These are phyloP conservation scores for Toxicodendron radicans DNA, from an alignment of 345 rosid genomes.

Conservation along the genomic window DNA sequence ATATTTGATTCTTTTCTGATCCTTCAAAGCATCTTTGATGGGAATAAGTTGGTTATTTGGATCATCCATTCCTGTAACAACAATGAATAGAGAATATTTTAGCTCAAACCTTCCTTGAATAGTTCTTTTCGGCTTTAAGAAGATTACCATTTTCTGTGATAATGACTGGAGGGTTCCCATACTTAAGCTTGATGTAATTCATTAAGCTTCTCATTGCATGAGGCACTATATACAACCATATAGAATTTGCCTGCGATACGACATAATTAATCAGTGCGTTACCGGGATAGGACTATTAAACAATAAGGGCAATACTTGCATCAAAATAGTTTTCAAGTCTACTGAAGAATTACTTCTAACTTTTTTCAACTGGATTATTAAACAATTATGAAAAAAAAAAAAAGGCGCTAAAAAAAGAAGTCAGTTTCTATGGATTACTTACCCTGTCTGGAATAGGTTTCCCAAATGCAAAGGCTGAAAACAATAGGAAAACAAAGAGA, in stretches of 20 bases:
- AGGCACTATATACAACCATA: conserved; percentile 75
- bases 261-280: background rate
- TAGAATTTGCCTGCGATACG: conserved; percentile 54
- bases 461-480: conserved; percentile 60
- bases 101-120: background rate
- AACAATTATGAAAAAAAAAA: background rate
- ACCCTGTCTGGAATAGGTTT: conserved; percentile 79
- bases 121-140: background rate
- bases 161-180: conserved; percentile 56
- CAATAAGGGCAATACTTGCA: background rate
- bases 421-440: conserved; percentile 12
- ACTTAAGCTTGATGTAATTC: conserved; percentile 69
- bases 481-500: conserved; percentile 6
- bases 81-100: conserved; percentile 7
- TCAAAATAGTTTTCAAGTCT: too few species aligned
- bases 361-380: too few species aligned
- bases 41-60: conserved; percentile 47
- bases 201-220: conserved; percentile 60
- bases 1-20: conserved; percentile 76
- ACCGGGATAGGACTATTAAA: background rate
- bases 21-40: conserved; percentile 63
- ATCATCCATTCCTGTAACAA: conserved; percentile 87
- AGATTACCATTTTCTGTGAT: conserved; percentile 67
- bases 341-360: too few species aligned
- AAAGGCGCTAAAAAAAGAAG: conserved; percentile 37